These are phyloP conservation scores for Phalaenopsis hybrid DNA, from an alignment of 116 monocot species.

Conservation along the genomic window DNA sequence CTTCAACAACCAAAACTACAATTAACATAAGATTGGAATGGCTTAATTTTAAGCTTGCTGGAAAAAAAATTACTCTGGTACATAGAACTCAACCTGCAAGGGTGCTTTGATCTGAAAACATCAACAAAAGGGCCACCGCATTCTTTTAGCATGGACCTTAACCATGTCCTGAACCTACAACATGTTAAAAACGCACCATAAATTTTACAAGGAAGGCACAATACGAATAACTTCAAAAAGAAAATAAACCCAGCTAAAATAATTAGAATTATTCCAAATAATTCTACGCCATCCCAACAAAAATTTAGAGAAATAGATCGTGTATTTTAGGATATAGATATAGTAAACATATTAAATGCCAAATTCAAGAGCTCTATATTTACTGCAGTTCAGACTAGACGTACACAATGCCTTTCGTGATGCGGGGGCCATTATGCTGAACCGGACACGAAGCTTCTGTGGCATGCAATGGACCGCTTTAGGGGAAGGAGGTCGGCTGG, in stretches of 20 bases:
- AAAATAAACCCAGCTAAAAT: not conserved
- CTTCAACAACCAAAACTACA: not conserved
- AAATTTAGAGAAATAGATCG: too few species aligned
- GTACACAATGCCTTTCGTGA: too few species aligned
- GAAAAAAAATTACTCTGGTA: not conserved
- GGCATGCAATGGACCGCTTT: too few species aligned
- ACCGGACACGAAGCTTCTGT: too few species aligned
- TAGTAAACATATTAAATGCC: too few species aligned
- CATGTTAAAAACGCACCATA: not conserved
- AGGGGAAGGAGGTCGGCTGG: too few species aligned
- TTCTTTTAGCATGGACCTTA: slow-evolving; percentile 66
- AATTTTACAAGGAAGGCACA: not conserved
- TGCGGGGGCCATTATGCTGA: too few species aligned
- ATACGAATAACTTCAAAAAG: not conserved
- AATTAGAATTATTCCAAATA: not conserved
- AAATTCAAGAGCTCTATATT: too few species aligned
- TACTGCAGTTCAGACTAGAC: too few species aligned
- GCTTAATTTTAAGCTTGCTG: not conserved
- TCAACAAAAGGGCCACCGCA: slow-evolving; percentile 73
- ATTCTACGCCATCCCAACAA: too few species aligned
- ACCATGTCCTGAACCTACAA: slow-evolving; percentile 84
- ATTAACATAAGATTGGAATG: not conserved
- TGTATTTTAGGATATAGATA: too few species aligned
- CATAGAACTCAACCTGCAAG: slow-evolving; percentile 40
- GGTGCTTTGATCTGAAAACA: slow-evolving; percentile 83